Evolutionary conservation across 2,329 filamentous ascomycete genomes (phyloP), one percentile per base, ranked within the genome.

Genomic region (Xylogone sp.): DNA sequence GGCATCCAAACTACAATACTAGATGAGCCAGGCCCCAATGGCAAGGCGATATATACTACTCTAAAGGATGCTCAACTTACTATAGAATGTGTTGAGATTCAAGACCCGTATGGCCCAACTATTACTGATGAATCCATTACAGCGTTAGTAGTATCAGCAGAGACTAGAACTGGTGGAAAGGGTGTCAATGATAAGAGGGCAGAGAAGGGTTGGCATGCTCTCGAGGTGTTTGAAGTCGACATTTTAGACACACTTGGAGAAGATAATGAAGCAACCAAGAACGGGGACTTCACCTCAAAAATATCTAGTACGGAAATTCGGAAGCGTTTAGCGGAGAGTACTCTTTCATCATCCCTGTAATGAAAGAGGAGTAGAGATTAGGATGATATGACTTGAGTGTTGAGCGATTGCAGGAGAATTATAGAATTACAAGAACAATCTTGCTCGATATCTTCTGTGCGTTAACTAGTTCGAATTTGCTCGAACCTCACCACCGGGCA

Each of bases 261-360:
- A 43, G 69, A 74, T n/a, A 71, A 74, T 2, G 62, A 61, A 42
- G 63, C 45, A 44, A 68, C 60, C n/a, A 72, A 69, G 57, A 73
- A 66, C 12, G 79, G 84, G 51, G 77, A 80, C 57, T 96, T 95
- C 69, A 82, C 85, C 21, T 79, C 81, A 55, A 97, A 97, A 72
- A 88, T 97, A 60, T 96, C 91, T 74, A 97, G 92, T 70, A 95
- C 92, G 1, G 87, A 87, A 52, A 96, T 96, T 59, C 76, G 87
- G 58, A 77, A 78, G 55, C 75, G 75, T 42, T 69, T 59, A 56
- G 59, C 63, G 5, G 65, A 67, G 46, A 53, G 48, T 8, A 48
- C 54, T 43, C 50, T 46, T 10, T 53, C 13, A 8, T 59, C 57
- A 19, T 58, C 57, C 31, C 54, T 61, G 18, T 61, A 53, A 31